phyloP scores from a whole-genome alignment of 2,329 filamentous ascomycete genomes.

The Neofusicoccum ribis region DNA sequence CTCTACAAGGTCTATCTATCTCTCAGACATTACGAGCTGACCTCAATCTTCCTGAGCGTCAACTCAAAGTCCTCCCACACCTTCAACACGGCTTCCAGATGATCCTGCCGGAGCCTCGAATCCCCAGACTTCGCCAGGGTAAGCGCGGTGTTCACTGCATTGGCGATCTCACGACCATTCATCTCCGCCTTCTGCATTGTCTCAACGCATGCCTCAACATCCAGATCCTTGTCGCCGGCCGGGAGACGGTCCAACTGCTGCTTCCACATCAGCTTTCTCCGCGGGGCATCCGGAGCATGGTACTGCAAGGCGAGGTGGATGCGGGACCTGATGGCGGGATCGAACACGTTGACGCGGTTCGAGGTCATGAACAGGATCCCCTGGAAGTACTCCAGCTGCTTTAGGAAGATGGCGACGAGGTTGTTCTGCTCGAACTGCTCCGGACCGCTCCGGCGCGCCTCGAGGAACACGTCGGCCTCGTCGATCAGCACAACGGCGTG shows the following conservation, averaged over 20 bases:
- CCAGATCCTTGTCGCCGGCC: slow-evolving; percentile 14
- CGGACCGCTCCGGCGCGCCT: slow-evolving; percentile 46
- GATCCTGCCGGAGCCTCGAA: background rate
- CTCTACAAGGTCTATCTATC: no score
- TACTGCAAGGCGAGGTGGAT: slow-evolving; percentile 23
- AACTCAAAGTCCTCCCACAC: slow-evolving; percentile 21
- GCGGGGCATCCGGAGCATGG: background rate
- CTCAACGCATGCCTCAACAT: slow-evolving; percentile 39
- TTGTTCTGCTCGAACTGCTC: slow-evolving; percentile 39
- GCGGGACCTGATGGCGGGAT: slow-evolving; percentile 20
- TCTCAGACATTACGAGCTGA: background rate
- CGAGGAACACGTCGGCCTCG: slow-evolving; percentile 64
- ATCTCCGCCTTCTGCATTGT: slow-evolving; percentile 38
- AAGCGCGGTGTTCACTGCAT: slow-evolving; percentile 6
- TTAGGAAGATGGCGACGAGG: slow-evolving; percentile 37
- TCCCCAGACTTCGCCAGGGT: slow-evolving; percentile 24
- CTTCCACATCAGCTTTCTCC: slow-evolving; percentile 28
- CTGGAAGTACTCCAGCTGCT: slow-evolving; percentile 32
- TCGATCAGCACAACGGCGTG: slow-evolving; percentile 5
- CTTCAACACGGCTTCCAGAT: slow-evolving; percentile 19
- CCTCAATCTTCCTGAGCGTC: background rate
- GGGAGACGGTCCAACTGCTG: slow-evolving; percentile 23
- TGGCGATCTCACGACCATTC: background rate
- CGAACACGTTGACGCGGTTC: slow-evolving; percentile 20
- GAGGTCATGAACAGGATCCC: slow-evolving; percentile 32